These are phyloP conservation scores for Colletotrichum agaves DNA, from an alignment of 2,329 filamentous ascomycete genomes.

Conservation along the genomic window DNA sequence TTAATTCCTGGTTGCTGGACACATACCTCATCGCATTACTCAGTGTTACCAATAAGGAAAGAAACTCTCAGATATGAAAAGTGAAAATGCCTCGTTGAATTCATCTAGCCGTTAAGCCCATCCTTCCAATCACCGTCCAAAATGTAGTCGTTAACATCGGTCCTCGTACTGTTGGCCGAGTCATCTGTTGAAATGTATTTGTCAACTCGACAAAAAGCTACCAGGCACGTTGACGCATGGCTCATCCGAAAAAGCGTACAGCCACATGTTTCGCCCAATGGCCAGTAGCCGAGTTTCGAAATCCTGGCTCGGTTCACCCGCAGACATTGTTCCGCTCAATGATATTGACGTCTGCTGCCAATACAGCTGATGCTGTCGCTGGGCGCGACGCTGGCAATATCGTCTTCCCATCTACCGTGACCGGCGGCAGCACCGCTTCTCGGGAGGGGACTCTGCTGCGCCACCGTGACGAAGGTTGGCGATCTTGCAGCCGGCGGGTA, in stretches of 20 bases:
- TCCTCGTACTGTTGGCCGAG: conserved; percentile 13
- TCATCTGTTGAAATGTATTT: not conserved
- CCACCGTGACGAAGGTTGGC: conserved; percentile 42
- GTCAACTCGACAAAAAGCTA: not conserved
- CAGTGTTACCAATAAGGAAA: too few relatives aligned
- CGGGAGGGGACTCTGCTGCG: conserved; percentile 53
- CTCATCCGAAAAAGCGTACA: not conserved
- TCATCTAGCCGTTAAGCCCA: not conserved
- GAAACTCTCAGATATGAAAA: too few relatives aligned
- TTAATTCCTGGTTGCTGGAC: too few relatives aligned
- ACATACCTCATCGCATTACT: too few relatives aligned
- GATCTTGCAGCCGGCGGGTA: conserved; percentile 40
- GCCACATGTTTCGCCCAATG: not conserved
- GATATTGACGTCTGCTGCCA: conserved; percentile 51
- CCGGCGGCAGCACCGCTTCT: conserved; percentile 54
- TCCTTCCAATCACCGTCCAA: not conserved
- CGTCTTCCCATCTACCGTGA: conserved; percentile 56
- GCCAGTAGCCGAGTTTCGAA: too few relatives aligned
- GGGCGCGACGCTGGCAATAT: conserved; percentile 65
- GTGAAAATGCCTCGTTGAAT: not conserved
- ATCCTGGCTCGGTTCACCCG: not conserved
- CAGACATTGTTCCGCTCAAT: conserved; percentile 33
- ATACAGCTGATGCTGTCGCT: conserved; percentile 72
- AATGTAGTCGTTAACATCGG: not conserved
- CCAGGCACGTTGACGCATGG: too few relatives aligned